phyloP scores from a whole-genome alignment of 768 basidiomycete genomes.

The Calvatia gigantea region DNA sequence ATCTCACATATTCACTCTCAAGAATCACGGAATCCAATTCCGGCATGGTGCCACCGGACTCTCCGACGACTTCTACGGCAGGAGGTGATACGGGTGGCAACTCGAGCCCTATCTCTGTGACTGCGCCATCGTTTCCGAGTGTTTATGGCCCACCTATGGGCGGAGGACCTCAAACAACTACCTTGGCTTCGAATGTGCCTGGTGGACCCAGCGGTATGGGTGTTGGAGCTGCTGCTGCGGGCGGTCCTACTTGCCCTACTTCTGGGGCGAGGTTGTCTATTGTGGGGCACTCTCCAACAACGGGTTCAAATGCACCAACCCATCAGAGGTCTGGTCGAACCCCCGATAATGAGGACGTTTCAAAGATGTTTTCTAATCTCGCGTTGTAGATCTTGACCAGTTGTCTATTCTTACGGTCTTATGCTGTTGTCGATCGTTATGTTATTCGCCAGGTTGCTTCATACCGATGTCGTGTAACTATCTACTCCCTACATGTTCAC shows the following conservation, averaged over 20 bases:
- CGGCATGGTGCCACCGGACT: conserved; percentile 66
- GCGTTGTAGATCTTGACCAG: conserved; percentile 42
- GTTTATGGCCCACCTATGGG: conserved; percentile 70
- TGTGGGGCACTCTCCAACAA: conserved; percentile 2
- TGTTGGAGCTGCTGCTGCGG: neutral
- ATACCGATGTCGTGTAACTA: conserved; percentile 3
- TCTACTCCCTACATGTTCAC: conserved; percentile 9
- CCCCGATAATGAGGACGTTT: conserved; percentile 51
- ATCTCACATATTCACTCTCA: conserved; percentile 81
- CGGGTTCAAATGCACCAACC: conserved; percentile 13
- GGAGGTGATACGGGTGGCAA: conserved; percentile 66
- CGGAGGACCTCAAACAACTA: conserved; percentile 15
- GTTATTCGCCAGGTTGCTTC: neutral
- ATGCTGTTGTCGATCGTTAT: neutral
- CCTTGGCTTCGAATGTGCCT: conserved; percentile 8
- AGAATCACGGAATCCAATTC: conserved; percentile 69
- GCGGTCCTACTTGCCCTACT: conserved; percentile 14
- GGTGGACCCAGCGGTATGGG: conserved; percentile 1
- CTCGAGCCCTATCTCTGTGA: conserved; percentile 75
- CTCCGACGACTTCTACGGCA: conserved; percentile 68
- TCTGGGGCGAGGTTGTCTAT: conserved; percentile 6
- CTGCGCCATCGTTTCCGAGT: conserved; percentile 80
- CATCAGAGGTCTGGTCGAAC: conserved; percentile 35
- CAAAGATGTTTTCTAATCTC: conserved; percentile 74
- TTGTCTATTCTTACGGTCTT: conserved; percentile 13